Evolutionary conservation across 192 early-diverging fungal genomes (phyloP).

Genomic region (Coemansia sp.): DNA sequence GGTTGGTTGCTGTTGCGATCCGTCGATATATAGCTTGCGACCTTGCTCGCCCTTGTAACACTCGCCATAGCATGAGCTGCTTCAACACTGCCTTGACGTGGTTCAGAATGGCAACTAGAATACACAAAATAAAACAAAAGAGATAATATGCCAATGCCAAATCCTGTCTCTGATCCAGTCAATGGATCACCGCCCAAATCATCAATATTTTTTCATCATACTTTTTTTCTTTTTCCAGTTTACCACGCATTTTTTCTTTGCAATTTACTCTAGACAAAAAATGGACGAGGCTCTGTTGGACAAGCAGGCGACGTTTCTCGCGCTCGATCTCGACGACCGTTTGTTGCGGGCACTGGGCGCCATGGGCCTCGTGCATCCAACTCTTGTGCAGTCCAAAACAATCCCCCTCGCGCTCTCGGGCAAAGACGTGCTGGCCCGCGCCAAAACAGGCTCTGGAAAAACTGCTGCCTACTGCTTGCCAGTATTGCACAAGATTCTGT

Average conservation of each 20-base stretch:
- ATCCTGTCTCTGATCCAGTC: neutral
- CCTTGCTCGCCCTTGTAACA: constrained; percentile 17
- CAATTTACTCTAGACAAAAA: constrained; percentile 1
- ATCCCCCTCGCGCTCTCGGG: constrained; percentile 91
- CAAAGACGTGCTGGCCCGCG: constrained; percentile 90
- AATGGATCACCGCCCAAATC: too few relatives aligned
- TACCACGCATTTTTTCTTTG: neutral
- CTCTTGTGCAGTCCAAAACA: constrained; percentile 82
- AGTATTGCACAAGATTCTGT: constrained; percentile 86
- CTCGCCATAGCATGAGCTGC: constrained; percentile 15
- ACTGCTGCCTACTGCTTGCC: constrained; percentile 94
- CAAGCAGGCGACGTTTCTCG: constrained; percentile 53
- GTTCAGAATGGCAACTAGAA: neutral
- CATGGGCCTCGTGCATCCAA: constrained; percentile 80
- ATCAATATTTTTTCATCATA: neutral
- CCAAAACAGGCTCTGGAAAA: constrained; percentile 95
- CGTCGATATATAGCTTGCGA: neutral
- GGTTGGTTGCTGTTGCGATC: neutral
- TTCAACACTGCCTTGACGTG: neutral
- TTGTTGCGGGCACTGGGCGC: constrained; percentile 83
- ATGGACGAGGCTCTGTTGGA: constrained; percentile 57
- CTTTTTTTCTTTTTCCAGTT: neutral
- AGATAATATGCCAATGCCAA: too few relatives aligned
- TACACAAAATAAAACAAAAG: neutral
- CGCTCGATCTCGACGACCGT: constrained; percentile 84